Evolutionary conservation across 2,329 filamentous ascomycete genomes (phyloP), one percentile per base, ranked within the genome.

Genomic region (Neofusicoccum umdonicola): DNA sequence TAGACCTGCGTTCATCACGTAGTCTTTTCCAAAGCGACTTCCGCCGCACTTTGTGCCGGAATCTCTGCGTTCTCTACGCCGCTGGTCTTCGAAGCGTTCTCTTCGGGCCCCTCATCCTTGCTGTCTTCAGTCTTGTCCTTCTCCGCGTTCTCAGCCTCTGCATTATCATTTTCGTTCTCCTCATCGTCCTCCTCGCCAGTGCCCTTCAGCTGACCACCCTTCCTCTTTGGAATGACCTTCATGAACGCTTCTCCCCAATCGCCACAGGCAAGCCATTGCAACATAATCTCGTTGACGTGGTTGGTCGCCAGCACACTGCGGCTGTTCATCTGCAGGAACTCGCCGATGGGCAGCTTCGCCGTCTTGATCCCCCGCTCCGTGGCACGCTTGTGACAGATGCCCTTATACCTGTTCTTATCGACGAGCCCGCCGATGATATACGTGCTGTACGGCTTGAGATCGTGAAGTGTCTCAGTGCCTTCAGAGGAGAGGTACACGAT

Each of bases 221-320:
- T 99, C 67, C 95, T 83, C 78, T 92, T 93, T 0, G 95, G 95
- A 69, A 99, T 93, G 3, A 96, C 92, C 58, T 87, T 84, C 78
- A 93, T 80, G 75, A 99, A 99, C 0, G 95, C 93, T 73, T 90
- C 83, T 1, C 90, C 93, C 95, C 95, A 99, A 75, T 98, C 90
- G 2, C 91, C 91, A 56, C 87, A 87, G 77, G 97, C 92, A 63
- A 99, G 78, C 93, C 93, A 99, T 69, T 88, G 88, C 51, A 97
- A 80, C 92, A 99, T 97, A 67, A 99, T 98, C 78, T 98, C 94
- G 52, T 95, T 87, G 1, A 99, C 95, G 73, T 99, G 95, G 74
- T 98, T 99, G 7, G 94, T 97, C 3, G 94, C 89, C 65, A 99
- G 81, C 4, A 99, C 91, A 70, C 90, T 87, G 37, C 95, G 87